Base-by-base conservation (phyloP, 2,329 filamentous ascomycete species). In the Aspergillus pseudotamarii region DNA sequence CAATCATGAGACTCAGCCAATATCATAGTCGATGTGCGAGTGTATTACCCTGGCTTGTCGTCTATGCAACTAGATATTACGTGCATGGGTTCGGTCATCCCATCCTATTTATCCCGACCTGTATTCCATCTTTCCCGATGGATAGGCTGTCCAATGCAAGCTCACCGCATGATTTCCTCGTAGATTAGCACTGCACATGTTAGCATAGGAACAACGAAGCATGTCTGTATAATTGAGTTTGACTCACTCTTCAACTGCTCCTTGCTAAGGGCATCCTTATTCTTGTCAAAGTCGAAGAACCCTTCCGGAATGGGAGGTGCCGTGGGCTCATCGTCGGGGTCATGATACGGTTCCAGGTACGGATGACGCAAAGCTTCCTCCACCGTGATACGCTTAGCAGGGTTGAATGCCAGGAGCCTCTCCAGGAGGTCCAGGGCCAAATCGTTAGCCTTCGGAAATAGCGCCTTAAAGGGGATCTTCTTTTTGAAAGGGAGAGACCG, bases 281-380 rank as follows among this genome's bases (percentile, higher is more conserved):
- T 96, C 87, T 97, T 97, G 82, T 99, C 95, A 80, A 99, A 99
- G 81, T 99, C 95, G 78, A 99, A 99, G 85, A 99, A 99, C 79
- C 97, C 94, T 79, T 98, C 94, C 26, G 95, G 95, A 74, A 99
- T 99, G 26, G 95, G 94, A 50, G 94, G 92, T 21, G 95, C 95
- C 14, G 93, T 97, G 57, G 95, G 95, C 85, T 99, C 95, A 77
- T 99, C 95, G 76, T 98, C 95, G 8, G 95, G 95, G 78, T 99
- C 95, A 79, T 99, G 95, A 81, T 99, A 99, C 6, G 95, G 95
- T 84, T 99, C 95, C 38, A 99, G 88, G 81, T 99, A 99, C 6
- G 95, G 94, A 81, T 99, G 95, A 82, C 95, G 96, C 68, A 99
- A 86, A 23, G 95, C 95, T 68, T 99, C 95, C 77, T 98, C 95